Conservation (phyloP, 108 stramenopile species). For the Seminavis robusta region DNA sequence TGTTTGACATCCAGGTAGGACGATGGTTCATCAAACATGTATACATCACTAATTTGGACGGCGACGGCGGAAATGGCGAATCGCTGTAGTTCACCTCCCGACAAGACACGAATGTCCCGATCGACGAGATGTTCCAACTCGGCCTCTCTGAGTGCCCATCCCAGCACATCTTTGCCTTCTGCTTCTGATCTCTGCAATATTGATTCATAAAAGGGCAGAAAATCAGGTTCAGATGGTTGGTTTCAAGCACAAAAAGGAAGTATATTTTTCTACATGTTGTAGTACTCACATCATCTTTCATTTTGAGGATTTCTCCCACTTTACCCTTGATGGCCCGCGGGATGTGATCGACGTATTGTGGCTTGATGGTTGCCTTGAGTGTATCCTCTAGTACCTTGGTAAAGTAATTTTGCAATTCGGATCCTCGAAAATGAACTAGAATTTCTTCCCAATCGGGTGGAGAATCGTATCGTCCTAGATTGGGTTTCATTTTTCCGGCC, state of each 20-base stretch:
- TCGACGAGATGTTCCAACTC: conserved; percentile 92
- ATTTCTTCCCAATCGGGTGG: conserved; percentile 99
- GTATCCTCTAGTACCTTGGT: conserved; percentile 96
- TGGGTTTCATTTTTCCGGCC: conserved; percentile 98
- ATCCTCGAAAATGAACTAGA: conserved; percentile 93
- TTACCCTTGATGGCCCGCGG: conserved; percentile 85
- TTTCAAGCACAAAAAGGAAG: background rate
- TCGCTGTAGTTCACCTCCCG: conserved; percentile 98
- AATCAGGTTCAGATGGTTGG: background rate
- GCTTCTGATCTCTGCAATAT: conserved; percentile 32
- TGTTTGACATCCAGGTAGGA: conserved; percentile 99
- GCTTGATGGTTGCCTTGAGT: conserved; percentile 98
- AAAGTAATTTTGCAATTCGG: conserved; percentile 98
- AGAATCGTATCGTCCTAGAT: conserved; percentile 88
- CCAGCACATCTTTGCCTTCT: conserved; percentile 74
- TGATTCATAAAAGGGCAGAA: background rate
- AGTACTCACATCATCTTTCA: conserved; percentile 74
- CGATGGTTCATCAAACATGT: conserved; percentile 99
- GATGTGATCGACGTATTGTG: conserved; percentile 99
- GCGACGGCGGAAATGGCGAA: conserved; percentile 95
- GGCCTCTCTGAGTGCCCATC: conserved; percentile 65
- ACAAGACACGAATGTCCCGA: conserved; percentile 90
- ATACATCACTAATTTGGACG: conserved; percentile 92
- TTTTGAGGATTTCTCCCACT: conserved; percentile 84
- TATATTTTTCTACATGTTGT: background rate